These are phyloP conservation scores for Cupressus sempervirens DNA, from an alignment of 75 land plant genomes.

Conservation along the genomic window DNA sequence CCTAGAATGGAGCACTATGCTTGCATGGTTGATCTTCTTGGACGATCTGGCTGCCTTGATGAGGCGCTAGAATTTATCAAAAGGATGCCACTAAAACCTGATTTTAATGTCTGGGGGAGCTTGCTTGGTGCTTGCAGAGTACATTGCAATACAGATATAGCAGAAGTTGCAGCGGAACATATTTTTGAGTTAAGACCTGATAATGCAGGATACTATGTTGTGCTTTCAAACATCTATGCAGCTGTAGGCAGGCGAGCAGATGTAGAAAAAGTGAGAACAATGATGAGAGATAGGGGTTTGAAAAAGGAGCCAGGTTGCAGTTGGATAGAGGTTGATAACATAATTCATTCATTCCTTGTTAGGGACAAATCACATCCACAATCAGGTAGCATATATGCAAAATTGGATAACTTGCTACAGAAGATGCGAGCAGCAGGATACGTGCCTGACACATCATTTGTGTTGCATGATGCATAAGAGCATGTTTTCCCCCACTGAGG, in stretches of 20 bases:
- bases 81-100: constrained; percentile 16
- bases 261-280: constrained; percentile 6
- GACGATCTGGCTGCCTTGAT: constrained; percentile 18
- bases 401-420: not conserved
- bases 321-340: constrained; percentile 16
- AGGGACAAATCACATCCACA: constrained; percentile 14
- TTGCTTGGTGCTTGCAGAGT: constrained; percentile 20
- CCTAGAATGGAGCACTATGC: constrained; percentile 17
- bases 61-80: constrained; percentile 16
- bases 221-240: constrained; percentile 19
- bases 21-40: constrained; percentile 30
- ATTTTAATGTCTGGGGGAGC: constrained; percentile 16
- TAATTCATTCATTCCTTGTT: constrained; percentile 11
- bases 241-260: constrained; percentile 11
- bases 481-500: not conserved
- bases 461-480: not conserved
- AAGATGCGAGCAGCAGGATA: constrained; percentile 8
- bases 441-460: constrained; percentile 1
- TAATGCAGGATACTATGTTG: constrained; percentile 12
- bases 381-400: constrained; percentile 4
- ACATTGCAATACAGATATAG: constrained; percentile 10
- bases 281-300: constrained; percentile 9
- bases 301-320: constrained; percentile 18
- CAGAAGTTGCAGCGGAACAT: constrained; percentile 9
- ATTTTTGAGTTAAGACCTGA: constrained; percentile 14